A percentile compares a stretch with the other conserved stretches of the same genome.
Evolutionary conservation across 2,329 filamentous ascomycete genomes (phyloP).

Genomic region (Diaporthe sp.): DNA sequence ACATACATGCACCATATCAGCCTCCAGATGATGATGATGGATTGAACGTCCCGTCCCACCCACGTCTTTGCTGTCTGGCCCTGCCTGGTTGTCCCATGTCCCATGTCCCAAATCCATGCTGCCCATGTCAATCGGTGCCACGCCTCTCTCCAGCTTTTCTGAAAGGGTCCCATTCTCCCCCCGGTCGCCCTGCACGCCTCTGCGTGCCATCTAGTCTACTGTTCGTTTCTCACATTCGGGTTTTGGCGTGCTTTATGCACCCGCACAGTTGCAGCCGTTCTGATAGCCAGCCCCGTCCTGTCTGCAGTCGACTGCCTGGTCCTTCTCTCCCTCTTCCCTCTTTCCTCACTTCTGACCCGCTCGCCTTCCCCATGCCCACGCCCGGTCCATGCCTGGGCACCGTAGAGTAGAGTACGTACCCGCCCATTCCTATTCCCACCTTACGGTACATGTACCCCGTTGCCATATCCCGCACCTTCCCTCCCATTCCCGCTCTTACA

Average conservation of each 20-base stretch:
- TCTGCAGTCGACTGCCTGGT: not conserved
- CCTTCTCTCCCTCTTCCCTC: not conserved
- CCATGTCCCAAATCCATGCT: slow-evolving; percentile 9
- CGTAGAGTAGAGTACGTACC: slow-evolving; percentile 23
- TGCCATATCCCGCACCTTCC: slow-evolving; percentile 36
- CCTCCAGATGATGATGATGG: slow-evolving; percentile 32
- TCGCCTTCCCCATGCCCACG: slow-evolving; percentile 12
- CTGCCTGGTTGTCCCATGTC: slow-evolving; percentile 23
- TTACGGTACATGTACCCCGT: slow-evolving; percentile 24
- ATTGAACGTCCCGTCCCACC: slow-evolving; percentile 34
- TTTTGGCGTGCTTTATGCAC: slow-evolving; percentile 23
- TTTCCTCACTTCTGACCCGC: slow-evolving; percentile 5
- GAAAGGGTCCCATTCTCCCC: not conserved
- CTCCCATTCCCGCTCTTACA: slow-evolving; percentile 28
- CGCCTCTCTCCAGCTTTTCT: slow-evolving; percentile 32
- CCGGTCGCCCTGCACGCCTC: slow-evolving; percentile 15
- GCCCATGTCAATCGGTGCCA: slow-evolving; percentile 31
- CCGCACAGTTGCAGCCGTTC: slow-evolving; percentile 29
- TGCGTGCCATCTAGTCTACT: not conserved
- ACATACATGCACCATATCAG: slow-evolving; percentile 29
- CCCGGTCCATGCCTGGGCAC: slow-evolving; percentile 1
- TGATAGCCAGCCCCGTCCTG: slow-evolving; percentile 20
- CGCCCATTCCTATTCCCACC: slow-evolving; percentile 25
- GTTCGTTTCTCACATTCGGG: slow-evolving; percentile 6
- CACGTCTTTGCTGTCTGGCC: slow-evolving; percentile 20